phyloP scores from a whole-genome alignment of 306 rosid species.

The Dalbergia cultrata region DNA sequence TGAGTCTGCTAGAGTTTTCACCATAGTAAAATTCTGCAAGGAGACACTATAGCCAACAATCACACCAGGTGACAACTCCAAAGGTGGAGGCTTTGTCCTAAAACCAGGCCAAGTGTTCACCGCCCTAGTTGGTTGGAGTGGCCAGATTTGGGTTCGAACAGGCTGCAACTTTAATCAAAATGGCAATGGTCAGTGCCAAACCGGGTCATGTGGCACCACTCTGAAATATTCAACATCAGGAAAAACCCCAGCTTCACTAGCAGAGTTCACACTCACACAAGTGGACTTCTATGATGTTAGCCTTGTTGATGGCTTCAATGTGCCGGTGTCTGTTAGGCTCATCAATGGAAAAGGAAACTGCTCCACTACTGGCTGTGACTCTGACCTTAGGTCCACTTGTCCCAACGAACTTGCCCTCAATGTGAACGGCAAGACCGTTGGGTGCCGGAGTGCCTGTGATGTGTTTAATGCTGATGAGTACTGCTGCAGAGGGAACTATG shows the following conservation, averaged over 20 bases:
- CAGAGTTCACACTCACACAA: slow-evolving; percentile 74
- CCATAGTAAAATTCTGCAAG: slow-evolving; percentile 80
- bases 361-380: slow-evolving; percentile 69
- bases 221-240: slow-evolving; percentile 74
- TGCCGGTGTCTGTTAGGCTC: slow-evolving; percentile 64
- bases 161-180: slow-evolving; percentile 79
- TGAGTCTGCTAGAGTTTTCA: slow-evolving; percentile 77
- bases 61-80: slow-evolving; percentile 70
- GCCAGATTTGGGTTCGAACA: slow-evolving; percentile 93
- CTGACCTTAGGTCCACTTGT: slow-evolving; percentile 64
- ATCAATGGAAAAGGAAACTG: slow-evolving; percentile 81
- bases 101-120: slow-evolving; percentile 66
- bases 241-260: slow-evolving; percentile 79
- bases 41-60: slow-evolving; percentile 88
- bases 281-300: slow-evolving; percentile 84
- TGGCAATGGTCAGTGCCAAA: slow-evolving; percentile 73
- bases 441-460: slow-evolving; percentile 90
- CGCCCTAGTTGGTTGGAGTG: slow-evolving; percentile 76
- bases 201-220: slow-evolving; percentile 71
- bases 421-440: slow-evolving; percentile 64
- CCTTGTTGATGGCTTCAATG: slow-evolving; percentile 88
- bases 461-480: slow-evolving; percentile 80
- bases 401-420: slow-evolving; percentile 66
- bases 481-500: slow-evolving; percentile 82
- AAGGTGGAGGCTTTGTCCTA: slow-evolving; percentile 79